A percentile compares a stretch with the other conserved stretches of the same genome.
These are phyloP conservation scores for Jatropha curcas DNA, from an alignment of 345 rosid species.

Conservation along the genomic window DNA sequence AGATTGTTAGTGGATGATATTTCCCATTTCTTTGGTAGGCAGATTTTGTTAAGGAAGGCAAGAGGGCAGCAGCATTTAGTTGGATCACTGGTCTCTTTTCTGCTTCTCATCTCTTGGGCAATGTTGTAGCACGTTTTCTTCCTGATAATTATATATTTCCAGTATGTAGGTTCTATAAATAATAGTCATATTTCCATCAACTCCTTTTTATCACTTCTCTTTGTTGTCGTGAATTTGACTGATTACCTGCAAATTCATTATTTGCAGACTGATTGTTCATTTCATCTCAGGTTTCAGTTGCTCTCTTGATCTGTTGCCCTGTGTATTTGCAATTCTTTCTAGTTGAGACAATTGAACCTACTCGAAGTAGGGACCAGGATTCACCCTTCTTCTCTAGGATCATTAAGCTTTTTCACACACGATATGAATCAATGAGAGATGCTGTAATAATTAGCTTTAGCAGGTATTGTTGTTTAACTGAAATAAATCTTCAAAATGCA, in stretches of 20 bases:
- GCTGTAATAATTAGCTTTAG: conserved; percentile 36
- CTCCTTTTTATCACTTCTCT: not conserved
- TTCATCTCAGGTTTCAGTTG: conserved; percentile 46
- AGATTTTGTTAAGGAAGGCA: conserved; percentile 43
- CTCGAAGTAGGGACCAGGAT: conserved; percentile 33
- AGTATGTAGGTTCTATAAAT: conserved; percentile 25
- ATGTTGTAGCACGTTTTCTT: conserved; percentile 48
- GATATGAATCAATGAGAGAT: conserved; percentile 48
- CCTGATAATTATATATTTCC: conserved; percentile 49
- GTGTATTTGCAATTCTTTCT: conserved; percentile 46
- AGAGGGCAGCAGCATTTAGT: conserved; percentile 51
- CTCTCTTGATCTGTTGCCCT: conserved; percentile 44
- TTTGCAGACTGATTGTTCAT: not conserved
- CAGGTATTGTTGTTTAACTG: conserved; percentile 31
- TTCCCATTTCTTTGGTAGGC: conserved; percentile 40
- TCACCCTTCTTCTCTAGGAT: conserved; percentile 33
- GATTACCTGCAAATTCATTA: not conserved
- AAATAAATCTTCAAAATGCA: not conserved
- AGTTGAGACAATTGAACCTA: conserved; percentile 35
- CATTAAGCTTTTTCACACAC: conserved; percentile 24
- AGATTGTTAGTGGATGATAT: not conserved
- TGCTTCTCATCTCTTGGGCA: conserved; percentile 53
- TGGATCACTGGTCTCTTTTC: conserved; percentile 61
- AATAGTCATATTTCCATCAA: not conserved
- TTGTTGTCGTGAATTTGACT: not conserved